Evolutionary conservation across 192 early-diverging fungal species (phyloP).

Genomic region (Blastocladiella britannica): DNA sequence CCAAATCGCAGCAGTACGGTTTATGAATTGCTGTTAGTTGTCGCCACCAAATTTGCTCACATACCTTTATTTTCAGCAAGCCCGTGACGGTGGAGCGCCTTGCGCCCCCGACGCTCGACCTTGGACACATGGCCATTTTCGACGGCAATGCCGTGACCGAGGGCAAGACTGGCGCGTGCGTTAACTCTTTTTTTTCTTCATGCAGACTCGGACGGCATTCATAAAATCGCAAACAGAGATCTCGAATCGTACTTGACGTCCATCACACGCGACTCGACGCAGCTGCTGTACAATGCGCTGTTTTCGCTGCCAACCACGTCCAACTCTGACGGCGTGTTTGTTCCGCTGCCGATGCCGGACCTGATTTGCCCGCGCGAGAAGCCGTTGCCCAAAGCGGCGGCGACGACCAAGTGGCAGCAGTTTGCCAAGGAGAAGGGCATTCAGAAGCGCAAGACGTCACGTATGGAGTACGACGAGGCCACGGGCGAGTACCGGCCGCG

Average conservation of each 20-base stretch:
- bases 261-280: slow-evolving; percentile 56
- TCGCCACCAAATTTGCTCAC: too few relatives aligned
- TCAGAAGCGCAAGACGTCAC: slow-evolving; percentile 55
- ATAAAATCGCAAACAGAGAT: too few relatives aligned
- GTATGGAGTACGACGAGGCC: slow-evolving; percentile 67
- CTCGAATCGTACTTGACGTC: slow-evolving; percentile 39
- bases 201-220: slow-evolving; percentile 8
- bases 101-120: slow-evolving; percentile 68
- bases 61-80: slow-evolving; percentile 22
- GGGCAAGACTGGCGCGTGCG: slow-evolving; percentile 6
- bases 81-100: slow-evolving; percentile 59
- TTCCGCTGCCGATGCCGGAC: slow-evolving; percentile 43
- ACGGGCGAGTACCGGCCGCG: slow-evolving; percentile 62
- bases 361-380: slow-evolving; percentile 71
- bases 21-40: too few relatives aligned
- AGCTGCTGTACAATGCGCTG: slow-evolving; percentile 71
- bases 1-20: too few relatives aligned
- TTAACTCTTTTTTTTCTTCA: slow-evolving; percentile 5
- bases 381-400: slow-evolving; percentile 72
- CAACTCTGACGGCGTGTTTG: slow-evolving; percentile 52
- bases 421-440: slow-evolving; percentile 95
- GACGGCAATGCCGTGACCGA: slow-evolving; percentile 47
- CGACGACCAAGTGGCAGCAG: slow-evolving; percentile 91
- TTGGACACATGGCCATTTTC: slow-evolving; percentile 57
- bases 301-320: slow-evolving; percentile 51